phyloP scores from a whole-genome alignment of 345 rosid genomes.

The Eucalyptus cloeziana region DNA sequence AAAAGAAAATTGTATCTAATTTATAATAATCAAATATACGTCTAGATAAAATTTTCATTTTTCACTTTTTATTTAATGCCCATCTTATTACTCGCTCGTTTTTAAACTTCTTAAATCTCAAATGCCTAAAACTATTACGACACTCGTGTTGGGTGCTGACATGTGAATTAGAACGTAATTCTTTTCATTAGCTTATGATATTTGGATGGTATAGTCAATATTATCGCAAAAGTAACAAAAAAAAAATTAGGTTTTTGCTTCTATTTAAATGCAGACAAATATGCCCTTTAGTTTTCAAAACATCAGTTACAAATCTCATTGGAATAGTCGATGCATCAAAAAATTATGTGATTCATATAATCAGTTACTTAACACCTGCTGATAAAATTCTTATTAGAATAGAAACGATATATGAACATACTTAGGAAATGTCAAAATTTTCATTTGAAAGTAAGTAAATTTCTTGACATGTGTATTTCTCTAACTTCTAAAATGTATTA shows the following conservation, averaged over 20 bases:
- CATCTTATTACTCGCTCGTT: fast-evolving
- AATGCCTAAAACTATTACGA: not conserved
- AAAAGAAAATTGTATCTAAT: not conserved
- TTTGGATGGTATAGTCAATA: not conserved
- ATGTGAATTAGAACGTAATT: not conserved
- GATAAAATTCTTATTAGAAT: not conserved
- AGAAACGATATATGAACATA: not conserved
- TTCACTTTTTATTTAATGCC: not conserved
- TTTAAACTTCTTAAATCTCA: not conserved
- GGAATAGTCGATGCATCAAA: not conserved
- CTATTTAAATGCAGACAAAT: not conserved
- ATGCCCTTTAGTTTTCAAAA: not conserved
- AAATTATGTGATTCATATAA: not conserved
- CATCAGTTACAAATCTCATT: not conserved
- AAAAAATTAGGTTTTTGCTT: not conserved
- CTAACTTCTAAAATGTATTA: not conserved
- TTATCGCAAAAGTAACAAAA: fast-evolving
- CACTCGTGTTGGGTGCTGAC: not conserved
- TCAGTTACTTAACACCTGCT: not conserved
- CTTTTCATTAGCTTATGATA: fast-evolving
- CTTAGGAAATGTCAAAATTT: not conserved
- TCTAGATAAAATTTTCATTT: not conserved
- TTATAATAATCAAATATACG: not conserved
- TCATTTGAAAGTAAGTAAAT: not conserved
- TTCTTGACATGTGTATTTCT: not conserved